Percentiles rank a stretch among this genome's conserved stretches.
Conservation (phyloP, 257 asterid species). For the Hygrophila difformis region DNA sequence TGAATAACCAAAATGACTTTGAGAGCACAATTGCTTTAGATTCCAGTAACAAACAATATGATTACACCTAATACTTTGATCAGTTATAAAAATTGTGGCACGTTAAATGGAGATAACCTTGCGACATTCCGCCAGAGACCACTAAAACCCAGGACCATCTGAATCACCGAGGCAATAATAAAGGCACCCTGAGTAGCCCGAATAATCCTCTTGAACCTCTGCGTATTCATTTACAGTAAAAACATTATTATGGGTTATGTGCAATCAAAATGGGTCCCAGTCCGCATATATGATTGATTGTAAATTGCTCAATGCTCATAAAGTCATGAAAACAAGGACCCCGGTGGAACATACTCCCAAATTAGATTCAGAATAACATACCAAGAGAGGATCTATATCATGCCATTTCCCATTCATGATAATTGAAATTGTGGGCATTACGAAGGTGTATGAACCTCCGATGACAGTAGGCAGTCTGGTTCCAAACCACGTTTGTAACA, state of each 20-base stretch:
- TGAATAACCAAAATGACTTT: background rate
- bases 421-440: slow-evolving; percentile 81
- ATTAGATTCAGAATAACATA: slow-evolving; percentile 26
- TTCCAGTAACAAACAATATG: background rate
- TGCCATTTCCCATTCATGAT: slow-evolving; percentile 88
- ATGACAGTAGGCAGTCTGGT: slow-evolving; percentile 86
- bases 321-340: slow-evolving; percentile 1
- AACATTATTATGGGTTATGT: slow-evolving; percentile 10
- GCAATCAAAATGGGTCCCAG: too few relatives aligned
- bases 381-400: slow-evolving; percentile 70
- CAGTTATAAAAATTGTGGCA: background rate
- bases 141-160: slow-evolving; percentile 90
- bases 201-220: slow-evolving; percentile 84
- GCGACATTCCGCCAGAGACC: slow-evolving; percentile 92
- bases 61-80: background rate
- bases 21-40: background rate
- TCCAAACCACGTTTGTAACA: slow-evolving; percentile 75
- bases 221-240: slow-evolving; percentile 13
- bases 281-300: too few relatives aligned
- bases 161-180: slow-evolving; percentile 81
- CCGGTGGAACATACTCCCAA: background rate
- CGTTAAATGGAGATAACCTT: slow-evolving; percentile 29
- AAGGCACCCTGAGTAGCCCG: slow-evolving; percentile 95
- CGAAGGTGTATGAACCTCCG: slow-evolving; percentile 88
- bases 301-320: too few relatives aligned